Evolutionary conservation across 2,329 filamentous ascomycete species (phyloP), one percentile per base, ranked within the genome.

Genomic region (Epichloe hybrida): DNA sequence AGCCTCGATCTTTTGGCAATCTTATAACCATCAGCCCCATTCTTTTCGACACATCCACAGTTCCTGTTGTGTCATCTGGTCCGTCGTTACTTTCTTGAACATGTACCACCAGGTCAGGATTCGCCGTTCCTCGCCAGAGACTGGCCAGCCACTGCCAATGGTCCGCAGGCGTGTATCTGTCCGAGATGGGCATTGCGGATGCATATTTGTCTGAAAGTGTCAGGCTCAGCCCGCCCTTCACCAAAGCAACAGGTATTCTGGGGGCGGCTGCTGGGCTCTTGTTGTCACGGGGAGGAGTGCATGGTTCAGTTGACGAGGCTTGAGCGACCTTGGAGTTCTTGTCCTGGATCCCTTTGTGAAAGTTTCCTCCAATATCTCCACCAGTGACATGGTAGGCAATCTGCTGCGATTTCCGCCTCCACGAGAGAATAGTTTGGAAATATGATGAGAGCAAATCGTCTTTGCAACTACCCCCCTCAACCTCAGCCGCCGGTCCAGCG

Each of bases 131-230:
- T 9, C 90, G 82, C 91, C 91, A 97, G 21, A 96, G 77, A 42
- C 86, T 91, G 37, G 91, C 91, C 73, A 93, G 88, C 91, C 91
- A 97, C 66, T 94, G 86, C 89, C 91, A 97, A 69, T 97, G 91
- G 60, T 95, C 89, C n/a, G 86, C 76, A 0, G 86, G 82, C 15
- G 81, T 78, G 64, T 94, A 95, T 6, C 76, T 74, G 62, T 95
- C 89, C 17, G 75, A 71, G 57, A 94, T 88, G 1, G 86, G 84
- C 42, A 90, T 81, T 13, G 75, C 72, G 50, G 79, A 80, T 1
- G 89, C 86, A 63, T 84, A 91, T 46, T 75, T 72, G 63, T 96
- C 86, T 1, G 87, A 84, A 0, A 84, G 77, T 12, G 83, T 85
- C 40, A 96, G 78, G 54, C 88, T 88, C 66, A 88, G 96, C 21